Percentiles rank a stretch among this genome's conserved stretches.
phyloP scores from a whole-genome alignment of 805 yeast genomes.

The Wickerhamiella domercqiae region DNA sequence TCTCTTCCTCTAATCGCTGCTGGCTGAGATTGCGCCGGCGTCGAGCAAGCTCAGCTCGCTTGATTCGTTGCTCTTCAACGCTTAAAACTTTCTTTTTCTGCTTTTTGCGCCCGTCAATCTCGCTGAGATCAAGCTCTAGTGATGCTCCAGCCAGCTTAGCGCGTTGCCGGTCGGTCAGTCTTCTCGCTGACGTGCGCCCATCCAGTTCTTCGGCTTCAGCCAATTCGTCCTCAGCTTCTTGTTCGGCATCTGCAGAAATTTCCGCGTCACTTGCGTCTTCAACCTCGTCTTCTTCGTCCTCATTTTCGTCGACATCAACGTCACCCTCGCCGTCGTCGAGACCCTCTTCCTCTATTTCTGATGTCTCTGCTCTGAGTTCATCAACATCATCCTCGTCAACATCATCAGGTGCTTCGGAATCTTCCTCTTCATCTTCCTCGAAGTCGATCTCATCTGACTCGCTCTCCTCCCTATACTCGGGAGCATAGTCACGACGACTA shows the following conservation, averaged over 20 bases:
- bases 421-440: conserved; percentile 15
- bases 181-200: conserved; percentile 16
- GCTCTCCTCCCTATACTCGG: conserved; percentile 9
- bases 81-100: conserved; percentile 44
- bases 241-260: background rate
- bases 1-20: conserved; percentile 78
- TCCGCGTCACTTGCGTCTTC: conserved; percentile 12
- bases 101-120: conserved; percentile 17
- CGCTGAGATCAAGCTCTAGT: conserved; percentile 18
- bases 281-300: conserved; percentile 16
- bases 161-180: conserved; percentile 29
- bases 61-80: conserved; percentile 68
- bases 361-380: conserved; percentile 7
- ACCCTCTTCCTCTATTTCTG: conserved; percentile 14
- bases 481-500: conserved; percentile 7
- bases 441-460: conserved; percentile 10
- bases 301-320: conserved; percentile 13
- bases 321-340: conserved; percentile 9
- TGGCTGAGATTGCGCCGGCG: conserved; percentile 73
- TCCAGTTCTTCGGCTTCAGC: conserved; percentile 3
- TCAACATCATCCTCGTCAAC: conserved; percentile 11
- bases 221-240: background rate
- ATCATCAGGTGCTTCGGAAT: conserved; percentile 13
- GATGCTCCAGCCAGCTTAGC: conserved; percentile 18
- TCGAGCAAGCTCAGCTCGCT: conserved; percentile 78